phyloP scores from a whole-genome alignment of 176 grass and related monocot genomes.

The Hordeum marinum region DNA sequence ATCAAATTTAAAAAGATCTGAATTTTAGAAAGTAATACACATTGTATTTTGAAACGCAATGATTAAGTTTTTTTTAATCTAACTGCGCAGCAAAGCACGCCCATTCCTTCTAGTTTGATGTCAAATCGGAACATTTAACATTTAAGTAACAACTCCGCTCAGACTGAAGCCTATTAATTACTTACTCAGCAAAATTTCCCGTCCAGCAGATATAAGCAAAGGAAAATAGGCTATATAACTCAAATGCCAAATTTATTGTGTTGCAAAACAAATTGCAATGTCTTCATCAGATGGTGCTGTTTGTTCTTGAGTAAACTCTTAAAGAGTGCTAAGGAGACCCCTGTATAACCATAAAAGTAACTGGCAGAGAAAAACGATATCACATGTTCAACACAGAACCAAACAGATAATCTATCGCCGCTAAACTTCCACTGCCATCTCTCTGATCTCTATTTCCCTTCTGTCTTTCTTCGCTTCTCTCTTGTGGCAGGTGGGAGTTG shows the following conservation, averaged over 20 bases:
- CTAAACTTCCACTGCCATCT: slow-evolving; percentile 23
- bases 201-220: background rate
- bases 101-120: no score
- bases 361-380: background rate
- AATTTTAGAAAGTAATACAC: no score
- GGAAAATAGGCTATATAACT: background rate
- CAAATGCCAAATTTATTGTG: slow-evolving; percentile 17
- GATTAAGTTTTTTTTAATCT: no score
- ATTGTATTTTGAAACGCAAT: no score
- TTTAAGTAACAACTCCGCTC: no score
- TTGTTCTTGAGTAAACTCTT: slow-evolving; percentile 12
- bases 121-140: no score
- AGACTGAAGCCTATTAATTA: no score
- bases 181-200: background rate
- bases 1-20: no score
- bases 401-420: background rate
- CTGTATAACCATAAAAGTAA: slow-evolving; percentile 9
- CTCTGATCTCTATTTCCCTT: background rate
- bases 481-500: background rate
- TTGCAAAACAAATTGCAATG: background rate
- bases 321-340: background rate
- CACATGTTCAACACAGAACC: background rate
- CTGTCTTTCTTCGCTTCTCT: background rate
- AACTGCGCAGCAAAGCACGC: no score
- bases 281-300: background rate